These are phyloP conservation scores for Rhytidiadelphus loreus DNA, from an alignment of 225 moss, liverwort and hornwort species.

Conservation along the genomic window DNA sequence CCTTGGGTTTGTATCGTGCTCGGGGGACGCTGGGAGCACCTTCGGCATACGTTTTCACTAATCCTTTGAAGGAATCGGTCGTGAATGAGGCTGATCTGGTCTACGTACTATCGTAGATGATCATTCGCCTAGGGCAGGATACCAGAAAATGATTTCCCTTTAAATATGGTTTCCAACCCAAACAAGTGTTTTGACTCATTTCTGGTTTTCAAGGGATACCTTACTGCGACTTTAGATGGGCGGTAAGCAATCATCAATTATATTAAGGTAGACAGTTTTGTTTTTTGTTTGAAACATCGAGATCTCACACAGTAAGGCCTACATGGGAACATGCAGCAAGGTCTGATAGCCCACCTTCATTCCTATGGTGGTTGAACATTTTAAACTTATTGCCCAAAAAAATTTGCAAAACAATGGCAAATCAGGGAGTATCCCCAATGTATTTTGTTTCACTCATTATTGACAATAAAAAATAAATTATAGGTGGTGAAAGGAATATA, in stretches of 20 bases:
- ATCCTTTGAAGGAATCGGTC: conserved; percentile 46
- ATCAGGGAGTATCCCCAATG: background rate
- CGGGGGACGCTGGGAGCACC: conserved; percentile 61
- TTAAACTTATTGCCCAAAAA: background rate
- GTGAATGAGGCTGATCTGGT: conserved; percentile 55
- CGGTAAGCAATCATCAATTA: background rate
- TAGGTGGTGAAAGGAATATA: background rate
- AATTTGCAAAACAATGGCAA: background rate
- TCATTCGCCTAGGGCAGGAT: no score
- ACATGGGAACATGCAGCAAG: background rate
- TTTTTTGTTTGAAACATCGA: background rate
- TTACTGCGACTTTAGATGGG: background rate
- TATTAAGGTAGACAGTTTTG: no score
- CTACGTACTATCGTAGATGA: conserved; percentile 24
- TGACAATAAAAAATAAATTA: background rate
- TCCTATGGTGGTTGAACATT: background rate
- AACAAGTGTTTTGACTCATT: background rate
- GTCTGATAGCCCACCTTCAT: background rate
- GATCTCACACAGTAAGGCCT: background rate
- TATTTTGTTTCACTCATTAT: background rate
- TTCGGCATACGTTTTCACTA: conserved; percentile 73
- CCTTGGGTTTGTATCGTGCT: conserved; percentile 74
- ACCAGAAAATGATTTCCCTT: background rate
- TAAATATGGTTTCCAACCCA: background rate
- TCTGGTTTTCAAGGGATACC: background rate